phyloP scores from a whole-genome alignment of 176 grass and related monocot species.

The Leersia perrieri region DNA sequence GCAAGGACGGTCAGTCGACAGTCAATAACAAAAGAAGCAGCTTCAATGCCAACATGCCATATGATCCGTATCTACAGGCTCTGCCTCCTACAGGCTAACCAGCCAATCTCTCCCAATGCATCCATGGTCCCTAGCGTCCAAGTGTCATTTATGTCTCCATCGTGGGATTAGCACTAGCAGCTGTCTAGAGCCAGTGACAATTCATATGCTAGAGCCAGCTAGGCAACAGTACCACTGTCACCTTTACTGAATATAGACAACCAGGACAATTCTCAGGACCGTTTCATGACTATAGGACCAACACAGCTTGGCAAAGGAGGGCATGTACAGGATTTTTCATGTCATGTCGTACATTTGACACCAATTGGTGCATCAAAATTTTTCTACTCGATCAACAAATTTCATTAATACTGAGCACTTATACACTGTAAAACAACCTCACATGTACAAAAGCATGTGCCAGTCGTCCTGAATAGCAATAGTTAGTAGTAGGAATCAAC shows the following conservation, averaged over 20 bases:
- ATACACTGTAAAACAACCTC: neutral
- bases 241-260: constrained; percentile 42
- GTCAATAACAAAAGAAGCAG: constrained; percentile 7
- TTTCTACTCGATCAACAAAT: neutral
- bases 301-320: constrained; percentile 36
- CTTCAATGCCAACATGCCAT: constrained; percentile 11
- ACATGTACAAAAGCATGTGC: neutral
- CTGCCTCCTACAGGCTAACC: constrained; percentile 45
- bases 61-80: constrained; percentile 29
- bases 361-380: neutral
- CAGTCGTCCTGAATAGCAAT: neutral
- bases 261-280: constrained; percentile 26
- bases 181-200: constrained; percentile 37
- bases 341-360: constrained; percentile 3
- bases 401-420: neutral
- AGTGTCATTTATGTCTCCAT: constrained; percentile 35
- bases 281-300: constrained; percentile 26
- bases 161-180: constrained; percentile 40
- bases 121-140: constrained; percentile 38
- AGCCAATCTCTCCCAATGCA: constrained; percentile 30
- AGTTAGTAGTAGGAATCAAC: constrained; percentile 5
- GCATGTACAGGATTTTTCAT: constrained; percentile 21
- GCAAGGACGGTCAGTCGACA: neutral
- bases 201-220: constrained; percentile 41
- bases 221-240: constrained; percentile 37